Base-by-base conservation (phyloP, 352 stramenopile species). In the Phytophthora pistaciae region DNA sequence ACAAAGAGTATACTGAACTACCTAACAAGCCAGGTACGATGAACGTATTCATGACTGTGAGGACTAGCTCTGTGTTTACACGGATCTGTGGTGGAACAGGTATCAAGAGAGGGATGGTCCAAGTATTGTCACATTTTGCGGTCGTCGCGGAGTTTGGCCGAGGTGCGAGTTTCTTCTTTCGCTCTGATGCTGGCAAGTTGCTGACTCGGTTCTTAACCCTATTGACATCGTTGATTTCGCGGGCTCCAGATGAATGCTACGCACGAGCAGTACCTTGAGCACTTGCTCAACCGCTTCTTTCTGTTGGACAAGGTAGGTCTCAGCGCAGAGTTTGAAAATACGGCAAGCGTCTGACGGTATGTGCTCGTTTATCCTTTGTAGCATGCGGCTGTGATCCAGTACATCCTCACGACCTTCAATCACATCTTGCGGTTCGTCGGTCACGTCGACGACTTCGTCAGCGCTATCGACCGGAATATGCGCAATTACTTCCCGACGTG, bases 321-420 rank as follows among this genome's bases (percentile, higher is more conserved):
- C 16, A 21, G 8, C n/a, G 10, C 21, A 21, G 13, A n/a, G n/a
- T n/a, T n/a, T n/a, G n/a, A n/a, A n/a, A n/a, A n/a, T n/a, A n/a
- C n/a, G n/a, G n/a, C n/a, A n/a, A n/a, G n/a, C n/a, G n/a, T n/a
- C n/a, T n/a, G n/a, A n/a, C n/a, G n/a, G n/a, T n/a, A n/a, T n/a
- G n/a, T n/a, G n/a, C n/a, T n/a, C n/a, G n/a, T n/a, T 60, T 58
- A 1, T 31, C 44, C 20, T 27, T 36, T 66, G 6, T 33, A 93
- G 84, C 80, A 94, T 25, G 72, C 79, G 46, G 82, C 74, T 0
- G 83, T 93, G n/a, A 84, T 89, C 31, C 74, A 87, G 60, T 90
- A 91, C 64, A 90, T 92, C 42, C 55, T 92, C 52, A 84, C 79
- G 27, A 90, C 87, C 16, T 91, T 93, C 64, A 91, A 93, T 55